A percentile compares a stretch with the other conserved stretches of the same genome.
phyloP scores from a whole-genome alignment of 192 early-diverging fungal genomes.

The Coemansia sp. region DNA sequence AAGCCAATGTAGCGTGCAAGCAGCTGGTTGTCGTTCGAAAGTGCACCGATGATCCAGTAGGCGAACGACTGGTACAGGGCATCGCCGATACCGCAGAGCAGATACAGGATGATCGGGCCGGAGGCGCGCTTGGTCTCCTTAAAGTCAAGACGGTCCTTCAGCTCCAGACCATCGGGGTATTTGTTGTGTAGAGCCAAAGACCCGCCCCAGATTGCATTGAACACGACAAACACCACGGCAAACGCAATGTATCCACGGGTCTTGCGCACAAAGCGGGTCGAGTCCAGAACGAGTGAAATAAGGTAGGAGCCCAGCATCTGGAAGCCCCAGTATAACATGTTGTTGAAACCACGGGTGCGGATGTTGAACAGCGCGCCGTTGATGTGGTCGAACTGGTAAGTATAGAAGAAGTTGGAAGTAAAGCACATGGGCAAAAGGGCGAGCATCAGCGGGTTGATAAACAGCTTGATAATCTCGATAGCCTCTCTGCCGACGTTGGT shows the following conservation, averaged over 20 bases:
- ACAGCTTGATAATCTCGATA: slow-evolving; percentile 58
- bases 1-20: slow-evolving; percentile 69
- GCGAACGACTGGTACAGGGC: slow-evolving; percentile 70
- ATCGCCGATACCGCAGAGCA: slow-evolving; percentile 70
- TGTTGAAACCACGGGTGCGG: slow-evolving; percentile 69
- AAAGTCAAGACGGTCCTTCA: slow-evolving; percentile 26
- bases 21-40: slow-evolving; percentile 72
- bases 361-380: slow-evolving; percentile 66
- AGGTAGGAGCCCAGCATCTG: slow-evolving; percentile 68
- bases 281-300: slow-evolving; percentile 66
- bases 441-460: slow-evolving; percentile 65
- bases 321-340: slow-evolving; percentile 69
- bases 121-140: slow-evolving; percentile 46
- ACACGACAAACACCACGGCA: slow-evolving; percentile 31
- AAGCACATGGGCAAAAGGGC: slow-evolving; percentile 69
- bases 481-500: slow-evolving; percentile 63
- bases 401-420: slow-evolving; percentile 45
- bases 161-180: slow-evolving; percentile 20
- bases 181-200: slow-evolving; percentile 58
- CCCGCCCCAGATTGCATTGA: slow-evolving; percentile 60
- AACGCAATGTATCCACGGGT: slow-evolving; percentile 61
- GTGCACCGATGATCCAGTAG: slow-evolving; percentile 80
- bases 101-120: slow-evolving; percentile 63
- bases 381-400: slow-evolving; percentile 66
- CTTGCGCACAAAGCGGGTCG: slow-evolving; percentile 50